These are phyloP conservation scores for Trypanosoma boissoni DNA, from an alignment of 208 protist genomes.

Conservation along the genomic window DNA sequence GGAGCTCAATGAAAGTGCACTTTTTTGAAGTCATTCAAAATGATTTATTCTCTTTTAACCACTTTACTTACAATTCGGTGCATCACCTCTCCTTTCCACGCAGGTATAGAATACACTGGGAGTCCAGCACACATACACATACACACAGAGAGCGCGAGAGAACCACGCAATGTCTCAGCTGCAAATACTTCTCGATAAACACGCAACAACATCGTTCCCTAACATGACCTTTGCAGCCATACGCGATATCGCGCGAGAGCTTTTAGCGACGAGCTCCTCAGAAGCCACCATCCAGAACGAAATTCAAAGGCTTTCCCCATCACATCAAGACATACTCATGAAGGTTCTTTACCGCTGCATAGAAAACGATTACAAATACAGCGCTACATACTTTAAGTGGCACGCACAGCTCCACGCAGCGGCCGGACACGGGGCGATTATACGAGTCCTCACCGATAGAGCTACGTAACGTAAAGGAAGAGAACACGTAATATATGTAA, in stretches of 20 bases:
- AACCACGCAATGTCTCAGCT: slow-evolving; percentile 10
- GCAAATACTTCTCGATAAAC: slow-evolving; percentile 6
- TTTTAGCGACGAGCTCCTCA: neutral
- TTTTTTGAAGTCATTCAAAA: no score
- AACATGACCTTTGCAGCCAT: slow-evolving; percentile 16
- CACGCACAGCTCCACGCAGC: slow-evolving; percentile 19
- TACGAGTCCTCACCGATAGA: slow-evolving; percentile 25
- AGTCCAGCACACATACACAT: no score
- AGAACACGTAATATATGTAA: neutral
- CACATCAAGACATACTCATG: slow-evolving; percentile 30
- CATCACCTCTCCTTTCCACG: no score
- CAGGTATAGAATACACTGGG: no score
- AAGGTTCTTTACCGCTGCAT: slow-evolving; percentile 29
- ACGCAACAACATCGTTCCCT: slow-evolving; percentile 1
- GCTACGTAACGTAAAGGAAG: neutral
- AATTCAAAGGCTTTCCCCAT: neutral
- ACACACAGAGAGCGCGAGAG: neutral
- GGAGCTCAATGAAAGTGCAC: no score
- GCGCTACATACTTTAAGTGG: slow-evolving; percentile 26
- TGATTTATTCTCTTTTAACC: no score
- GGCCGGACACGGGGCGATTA: slow-evolving; percentile 18
- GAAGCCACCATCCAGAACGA: slow-evolving; percentile 10
- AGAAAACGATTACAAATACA: slow-evolving; percentile 14
- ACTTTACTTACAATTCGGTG: no score
- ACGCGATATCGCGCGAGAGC: slow-evolving; percentile 10